A percentile compares a stretch with the other conserved stretches of the same genome.
These are phyloP conservation scores for Isabelozyma rhagii DNA, from an alignment of 805 yeast genomes.

Conservation along the genomic window DNA sequence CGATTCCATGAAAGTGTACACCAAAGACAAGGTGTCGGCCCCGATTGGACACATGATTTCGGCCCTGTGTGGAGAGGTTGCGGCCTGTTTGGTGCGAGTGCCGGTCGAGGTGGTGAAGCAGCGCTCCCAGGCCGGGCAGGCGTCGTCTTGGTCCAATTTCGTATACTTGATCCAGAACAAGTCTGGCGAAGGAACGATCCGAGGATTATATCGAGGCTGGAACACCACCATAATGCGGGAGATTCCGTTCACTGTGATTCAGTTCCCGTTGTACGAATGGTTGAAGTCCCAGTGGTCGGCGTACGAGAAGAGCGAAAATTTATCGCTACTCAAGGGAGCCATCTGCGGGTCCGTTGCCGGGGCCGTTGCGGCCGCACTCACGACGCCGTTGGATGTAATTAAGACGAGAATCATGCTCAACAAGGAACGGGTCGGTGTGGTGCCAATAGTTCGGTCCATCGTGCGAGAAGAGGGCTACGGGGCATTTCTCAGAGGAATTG, in stretches of 20 bases:
- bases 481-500: constrained; percentile 80
- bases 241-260: constrained; percentile 94
- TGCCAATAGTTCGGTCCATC: constrained; percentile 48
- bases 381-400: constrained; percentile 77
- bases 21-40: constrained; percentile 25
- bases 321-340: constrained; percentile 75
- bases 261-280: constrained; percentile 89
- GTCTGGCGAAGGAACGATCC: constrained; percentile 72
- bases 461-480: constrained; percentile 67
- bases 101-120: constrained; percentile 97
- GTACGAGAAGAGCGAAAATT: constrained; percentile 24
- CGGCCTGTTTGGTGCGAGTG: constrained; percentile 91
- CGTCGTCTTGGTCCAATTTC: constrained; percentile 68
- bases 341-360: constrained; percentile 81
- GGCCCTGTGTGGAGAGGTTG: constrained; percentile 86
- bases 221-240: constrained; percentile 88
- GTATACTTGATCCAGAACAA: constrained; percentile 56
- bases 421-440: constrained; percentile 45
- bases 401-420: constrained; percentile 85
- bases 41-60: constrained; percentile 68
- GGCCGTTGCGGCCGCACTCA: constrained; percentile 74
- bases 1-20: constrained; percentile 61
- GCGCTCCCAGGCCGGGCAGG: constrained; percentile 68
- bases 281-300: constrained; percentile 61
- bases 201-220: constrained; percentile 92